Evolutionary conservation across 106 monocot species (phyloP).

Genomic region (Dendrobium nobile): DNA sequence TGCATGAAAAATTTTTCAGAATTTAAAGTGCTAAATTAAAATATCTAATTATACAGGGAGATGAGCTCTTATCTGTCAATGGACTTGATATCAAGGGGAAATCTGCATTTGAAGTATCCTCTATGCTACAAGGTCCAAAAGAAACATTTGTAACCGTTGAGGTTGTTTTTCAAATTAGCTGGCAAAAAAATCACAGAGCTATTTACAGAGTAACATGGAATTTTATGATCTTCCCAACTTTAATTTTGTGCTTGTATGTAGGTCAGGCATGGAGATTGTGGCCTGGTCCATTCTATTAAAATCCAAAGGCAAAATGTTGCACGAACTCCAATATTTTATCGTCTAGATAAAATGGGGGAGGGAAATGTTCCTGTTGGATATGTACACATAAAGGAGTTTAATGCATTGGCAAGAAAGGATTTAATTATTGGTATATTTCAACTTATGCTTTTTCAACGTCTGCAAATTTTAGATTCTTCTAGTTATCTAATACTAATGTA

Average conservation of each 20-base stretch:
- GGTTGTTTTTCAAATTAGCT: slow-evolving; percentile 27
- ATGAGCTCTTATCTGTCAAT: slow-evolving; percentile 86
- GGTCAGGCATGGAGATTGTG: slow-evolving; percentile 86
- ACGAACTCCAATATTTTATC: slow-evolving; percentile 82
- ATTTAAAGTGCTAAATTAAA: background rate
- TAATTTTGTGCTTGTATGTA: slow-evolving; percentile 14
- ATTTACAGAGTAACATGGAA: background rate
- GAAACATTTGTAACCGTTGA: slow-evolving; percentile 89
- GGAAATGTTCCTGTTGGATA: slow-evolving; percentile 71
- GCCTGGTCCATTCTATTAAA: slow-evolving; percentile 37
- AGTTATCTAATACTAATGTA: background rate
- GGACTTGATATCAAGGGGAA: slow-evolving; percentile 69
- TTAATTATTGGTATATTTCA: slow-evolving; percentile 59
- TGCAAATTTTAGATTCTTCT: background rate
- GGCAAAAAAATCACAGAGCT: background rate
- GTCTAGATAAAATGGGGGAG: slow-evolving; percentile 70
- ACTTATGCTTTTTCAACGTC: background rate
- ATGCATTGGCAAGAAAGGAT: slow-evolving; percentile 93
- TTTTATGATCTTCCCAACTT: background rate
- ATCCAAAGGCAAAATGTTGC: slow-evolving; percentile 80
- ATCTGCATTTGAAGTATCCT: slow-evolving; percentile 94
- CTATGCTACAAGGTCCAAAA: slow-evolving; percentile 78
- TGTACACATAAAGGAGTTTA: slow-evolving; percentile 90
- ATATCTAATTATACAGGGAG: slow-evolving; percentile 46
- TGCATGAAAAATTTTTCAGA: background rate